Evolutionary conservation across 2,329 filamentous ascomycete genomes (phyloP), one percentile per base, ranked within the genome.

Genomic region (Colletotrichum godetiae): DNA sequence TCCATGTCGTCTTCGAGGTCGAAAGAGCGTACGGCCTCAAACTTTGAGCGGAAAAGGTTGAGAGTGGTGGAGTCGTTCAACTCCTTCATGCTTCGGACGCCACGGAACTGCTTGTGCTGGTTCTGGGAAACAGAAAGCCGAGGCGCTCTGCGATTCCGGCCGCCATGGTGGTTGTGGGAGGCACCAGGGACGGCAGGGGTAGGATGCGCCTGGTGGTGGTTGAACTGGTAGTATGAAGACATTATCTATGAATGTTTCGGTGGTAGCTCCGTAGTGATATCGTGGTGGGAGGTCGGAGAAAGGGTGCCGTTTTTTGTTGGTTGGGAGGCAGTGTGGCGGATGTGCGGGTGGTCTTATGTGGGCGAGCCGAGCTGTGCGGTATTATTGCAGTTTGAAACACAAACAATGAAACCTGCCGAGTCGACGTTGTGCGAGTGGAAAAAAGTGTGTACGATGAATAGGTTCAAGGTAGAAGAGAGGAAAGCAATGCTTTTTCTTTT

Each of bases 1-100:
- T 98, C 93, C 85, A 98, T 89, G 82, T 98, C 96, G 82, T 98
- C 96, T 80, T 98, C 96, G 75, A 98, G 89, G 78, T 98, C 96
- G 80, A 98, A 98, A 11, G 95, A 98, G 73, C 95, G 92, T 73
- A 94, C 95, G 76, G 95, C 94, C 86, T 98, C 95, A 78, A 97
- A 97, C 80, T 95, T 92, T 77, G 91, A 91, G 78, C 96, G 93
- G 86, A 97, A 98, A 75, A 92, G 91, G 74, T 90, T 89, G 73
- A 97, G 87, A 63, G 92, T 90, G 24, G 91, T 91, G n/a, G 92
- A 89, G 83, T 97, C 95, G 78, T 92, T 92, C 76, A 95, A 86
- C 82, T 98, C 95, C 84, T 97, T 95, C 85, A 96, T 94, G 79
- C 92, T 94, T 80, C 94, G 93, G 67, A 95, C 93, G 76, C 93